Evolutionary conservation across 179 eudicot species (phyloP), one percentile per base, ranked within the genome.

Genomic region (Sideroxylon spinosum): DNA sequence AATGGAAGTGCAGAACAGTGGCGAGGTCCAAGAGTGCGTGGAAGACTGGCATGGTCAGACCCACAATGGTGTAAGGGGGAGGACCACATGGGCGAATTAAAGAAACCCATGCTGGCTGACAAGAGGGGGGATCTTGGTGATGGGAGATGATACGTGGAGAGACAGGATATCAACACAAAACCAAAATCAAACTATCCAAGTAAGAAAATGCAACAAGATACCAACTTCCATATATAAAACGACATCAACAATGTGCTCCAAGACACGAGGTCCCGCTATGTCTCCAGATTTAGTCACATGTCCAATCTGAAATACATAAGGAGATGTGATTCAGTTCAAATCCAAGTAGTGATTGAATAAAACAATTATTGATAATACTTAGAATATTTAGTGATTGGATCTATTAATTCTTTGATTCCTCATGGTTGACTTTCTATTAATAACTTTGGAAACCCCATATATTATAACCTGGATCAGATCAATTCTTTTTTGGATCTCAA

Each of bases 161-260:
- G 55, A 20, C 13, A 22, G 32, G 57, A 25, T 46, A 60, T 55
- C 64, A 56, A 56, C 23, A n/a, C 25, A 60, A 14, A 60, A 60
- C 68, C 26, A 74, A 74, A 22, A 23, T 61, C 77, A 60, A 20
- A 74, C 32, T 22, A 61, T 44, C 64, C 50, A 48, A 29, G 5
- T 28, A 52, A 71, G 26, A 65, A 67, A 78, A 75, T 50, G 67
- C 57, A 62, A 69, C 4, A 61, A 82, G 78, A 78, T 79, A 85
- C 89, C 76, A 66, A 93, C 98, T 86, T 96, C 99, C 92, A 96
- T 83, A 73, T 96, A 94, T 81, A 96, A 74, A 74, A 96, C 99
- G 13, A 82, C 92, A 83, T 96, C 99, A 73, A 96, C 99, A 68
- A 94, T 92, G 88, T 96, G 99, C 93, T 96, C 99, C 85, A 96